phyloP scores from a whole-genome alignment of 2,329 filamentous ascomycete genomes.

The Thelonectria olida region DNA sequence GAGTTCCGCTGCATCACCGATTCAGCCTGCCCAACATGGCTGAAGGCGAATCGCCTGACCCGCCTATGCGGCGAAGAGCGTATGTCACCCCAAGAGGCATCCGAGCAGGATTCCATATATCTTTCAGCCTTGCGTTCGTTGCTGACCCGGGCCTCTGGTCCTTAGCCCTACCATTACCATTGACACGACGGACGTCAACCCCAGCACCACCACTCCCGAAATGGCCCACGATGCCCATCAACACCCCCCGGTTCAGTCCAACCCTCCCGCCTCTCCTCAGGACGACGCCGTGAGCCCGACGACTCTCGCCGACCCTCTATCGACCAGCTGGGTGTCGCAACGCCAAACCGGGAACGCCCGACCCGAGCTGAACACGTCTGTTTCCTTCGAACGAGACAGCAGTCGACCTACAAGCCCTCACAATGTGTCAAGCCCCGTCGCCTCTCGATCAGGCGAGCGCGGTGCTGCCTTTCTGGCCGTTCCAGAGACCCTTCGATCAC shows the following conservation, averaged over 20 bases:
- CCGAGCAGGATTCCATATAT: constrained; percentile 13
- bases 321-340: constrained; percentile 33
- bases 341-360: constrained; percentile 34
- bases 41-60: constrained; percentile 28
- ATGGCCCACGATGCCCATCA: constrained; percentile 41
- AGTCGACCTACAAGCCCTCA: constrained; percentile 76
- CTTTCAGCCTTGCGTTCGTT: constrained; percentile 14
- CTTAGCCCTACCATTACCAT: constrained; percentile 64
- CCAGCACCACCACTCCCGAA: constrained; percentile 39
- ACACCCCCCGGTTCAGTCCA: constrained; percentile 26
- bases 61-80: constrained; percentile 39
- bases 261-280: constrained; percentile 48
- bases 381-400: constrained; percentile 73
- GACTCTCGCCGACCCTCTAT: constrained; percentile 47
- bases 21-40: constrained; percentile 32
- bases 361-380: constrained; percentile 61
- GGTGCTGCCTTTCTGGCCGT: constrained; percentile 70
- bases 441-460: constrained; percentile 57
- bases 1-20: constrained; percentile 12
- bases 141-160: constrained; percentile 24
- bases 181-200: constrained; percentile 56
- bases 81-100: constrained; percentile 30
- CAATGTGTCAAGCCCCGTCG: constrained; percentile 71
- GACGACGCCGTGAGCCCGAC: constrained; percentile 54
- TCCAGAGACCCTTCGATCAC: constrained; percentile 65